Evolutionary conservation across 371 early-diverging fungal species (phyloP), one percentile per base, ranked within the genome.

Genomic region (Syncephalastrum monosporum): DNA sequence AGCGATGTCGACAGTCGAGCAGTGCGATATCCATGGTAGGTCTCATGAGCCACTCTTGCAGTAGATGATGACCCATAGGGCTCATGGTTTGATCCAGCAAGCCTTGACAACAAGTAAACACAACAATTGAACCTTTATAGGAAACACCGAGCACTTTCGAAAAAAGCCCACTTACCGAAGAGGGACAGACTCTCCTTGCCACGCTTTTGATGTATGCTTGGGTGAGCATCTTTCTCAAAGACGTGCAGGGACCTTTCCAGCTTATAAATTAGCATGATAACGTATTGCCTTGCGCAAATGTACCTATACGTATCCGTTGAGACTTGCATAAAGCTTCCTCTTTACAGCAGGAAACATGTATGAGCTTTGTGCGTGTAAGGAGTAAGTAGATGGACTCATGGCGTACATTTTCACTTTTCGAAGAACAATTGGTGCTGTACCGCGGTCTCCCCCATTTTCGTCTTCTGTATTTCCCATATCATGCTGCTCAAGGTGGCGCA

Each of bases 121-220:
- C 4, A 38, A 1, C 23, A 23, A 16, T 8, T 1, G 33, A 8
- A 33, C 8, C 13, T 44, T 52, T n/a, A 17, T 19, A n/a, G 50
- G n/a, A n/a, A n/a, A n/a, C n/a, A n/a, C n/a, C n/a, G n/a, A n/a
- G n/a, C n/a, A n/a, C n/a, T n/a, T n/a, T n/a, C n/a, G n/a, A n/a
- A n/a, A n/a, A n/a, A n/a, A n/a, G n/a, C n/a, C n/a, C 5, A 58
- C 62, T 21, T 75, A 87, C 89, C 88, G 65, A 82, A 88, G 3
- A 90, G 57, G 0, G 90, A 90, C 1, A 87, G 62, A 10, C 86
- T 83, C 61, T 89, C 91, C 63, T 86, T 87, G 17, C 70, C 60
- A 17, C 65, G 60, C 19, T 75, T 75, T 56, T 65, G 74, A 63
- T 83, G 85, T 66, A 83, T 79, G 52, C 76, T 88, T 7, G 90